Base-by-base conservation (phyloP, 129 eudicot species). In the Solidago caesia region DNA sequence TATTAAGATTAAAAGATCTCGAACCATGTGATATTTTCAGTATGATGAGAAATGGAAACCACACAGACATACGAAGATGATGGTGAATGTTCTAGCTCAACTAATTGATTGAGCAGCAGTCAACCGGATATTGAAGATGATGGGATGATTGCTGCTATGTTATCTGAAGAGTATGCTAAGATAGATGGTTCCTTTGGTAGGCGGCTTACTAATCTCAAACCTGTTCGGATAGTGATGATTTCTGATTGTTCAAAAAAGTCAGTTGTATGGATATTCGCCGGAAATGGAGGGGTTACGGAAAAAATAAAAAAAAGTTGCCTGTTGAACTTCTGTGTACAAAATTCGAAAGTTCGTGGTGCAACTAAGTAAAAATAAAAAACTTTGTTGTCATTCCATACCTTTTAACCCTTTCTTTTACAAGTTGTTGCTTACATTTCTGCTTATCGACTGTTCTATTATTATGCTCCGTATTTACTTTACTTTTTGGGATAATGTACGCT, bases 111-210 rank as follows among this genome's bases (percentile, higher is more conserved):
- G 55, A 87, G 96, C 77, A 86, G 89, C 74, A 85, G 89, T 75
- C 88, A 85, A 72, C 87, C 69, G 12, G 93, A 84, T 16, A 80
- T 82, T 59, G 93, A 87, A 57, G 90, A 90, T 83, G 96, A 90
- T 53, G 77, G 83, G 73, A 90, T 82, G 87, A 90, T 90, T 81
- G 96, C 96, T 70, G 83, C 71, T 48, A 81, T 90, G 41, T 76
- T 90, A 65, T 79, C 93, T 7, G 96, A 90, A 85, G 92, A 90
- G 85, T 85, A 85, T 84, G 96, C 89, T 57, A 69, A 85, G 29
- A 75, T 85, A 80, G 92, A 89, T 80, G 89, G 89, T 70, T 67
- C 86, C 5, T 86, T 89, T 72, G 96, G 91, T 44, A 81, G 85
- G 6, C 82, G 96, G 39, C 91, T 90, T 70, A 79, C 91, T 51